Base-by-base conservation (phyloP, 805 yeast species). In the Yamadazyma philogaea region DNA sequence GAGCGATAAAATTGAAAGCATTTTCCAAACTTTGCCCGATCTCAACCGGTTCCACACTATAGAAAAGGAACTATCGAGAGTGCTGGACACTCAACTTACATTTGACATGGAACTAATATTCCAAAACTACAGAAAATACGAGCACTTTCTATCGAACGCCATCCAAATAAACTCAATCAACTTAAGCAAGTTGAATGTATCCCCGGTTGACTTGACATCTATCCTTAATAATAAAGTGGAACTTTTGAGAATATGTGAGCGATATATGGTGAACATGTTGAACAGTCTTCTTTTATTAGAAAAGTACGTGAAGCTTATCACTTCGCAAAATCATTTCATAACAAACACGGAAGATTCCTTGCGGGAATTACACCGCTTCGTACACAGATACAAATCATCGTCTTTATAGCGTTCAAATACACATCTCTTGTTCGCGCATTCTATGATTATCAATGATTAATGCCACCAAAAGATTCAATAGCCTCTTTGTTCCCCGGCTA, bases 321-420 rank as follows among this genome's bases (percentile, higher is more conserved):
- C 17, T 20, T 8, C 31, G 15, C 44, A 49, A 18, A 49, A 49
- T 33, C 39, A 44, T 11, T 49, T 36, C 32, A 39, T 38, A 15
- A 8, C 34, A n/a, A 18, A 30, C 3, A 21, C 37, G 3, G 39
- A 39, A 11, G 20, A 37, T 6, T 20, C 16, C 8, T 14, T 42
- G n/a, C 20, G 10, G 12, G 15, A 31, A 26, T 26, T 39, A 11
- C 35, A 34, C 8, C 32, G 10, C 15, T 12, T 22, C 26, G 6
- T 39, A 16, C 37, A 33, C 22, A 30, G 18, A 14, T 39, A 17
- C 12, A 14, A 27, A 2, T 24, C 24, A 16, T 33, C 19, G 12
- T 38, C 21, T 24, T 39, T 31, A 19, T 30, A 32, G 26, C n/a
- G 11, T 20, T 20, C 10, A 26, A 22, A 40, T 26, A 20, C 27